A percentile compares a stretch with the other conserved stretches of the same genome.
These are phyloP conservation scores for Penicillium sp. DNA, from an alignment of 2,329 filamentous ascomycete species.

Conservation along the genomic window DNA sequence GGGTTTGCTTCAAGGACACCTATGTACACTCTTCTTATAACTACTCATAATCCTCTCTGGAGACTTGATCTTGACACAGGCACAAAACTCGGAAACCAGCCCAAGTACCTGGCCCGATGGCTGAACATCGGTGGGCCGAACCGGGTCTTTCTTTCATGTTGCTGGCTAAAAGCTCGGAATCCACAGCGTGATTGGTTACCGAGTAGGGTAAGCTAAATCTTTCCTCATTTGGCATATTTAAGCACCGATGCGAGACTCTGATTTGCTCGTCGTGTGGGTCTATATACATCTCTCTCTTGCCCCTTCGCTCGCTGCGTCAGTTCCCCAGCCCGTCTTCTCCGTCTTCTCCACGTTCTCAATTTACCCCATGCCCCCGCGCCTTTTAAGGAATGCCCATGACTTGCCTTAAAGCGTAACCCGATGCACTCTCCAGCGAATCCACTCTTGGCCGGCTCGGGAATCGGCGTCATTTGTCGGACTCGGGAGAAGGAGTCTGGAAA, in stretches of 20 bases:
- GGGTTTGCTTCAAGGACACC: no score
- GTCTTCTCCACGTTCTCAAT: conserved; percentile 1
- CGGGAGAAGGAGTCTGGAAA: conserved; percentile 2
- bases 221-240: background rate
- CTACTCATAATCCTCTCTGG: background rate
- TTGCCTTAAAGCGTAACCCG: conserved; percentile 11
- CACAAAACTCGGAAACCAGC: background rate
- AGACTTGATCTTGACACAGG: background rate
- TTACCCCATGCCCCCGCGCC: conserved; percentile 9
- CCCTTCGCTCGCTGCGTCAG: background rate
- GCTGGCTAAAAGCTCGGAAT: conserved; percentile 10
- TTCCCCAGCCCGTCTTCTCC: background rate
- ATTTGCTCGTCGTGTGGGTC: background rate
- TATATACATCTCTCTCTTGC: background rate
- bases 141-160: conserved; percentile 3
- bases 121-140: conserved; percentile 9
- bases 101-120: conserved; percentile 7
- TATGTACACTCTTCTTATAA: background rate
- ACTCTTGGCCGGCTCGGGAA: background rate
- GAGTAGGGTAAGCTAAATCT: background rate
- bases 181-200: background rate
- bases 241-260: background rate
- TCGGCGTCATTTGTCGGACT: conserved; percentile 15
- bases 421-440: conserved; percentile 6
- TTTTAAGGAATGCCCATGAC: background rate